Evolutionary conservation across 164 flowering plant species (phyloP).

Genomic region (Stephania japonica): DNA sequence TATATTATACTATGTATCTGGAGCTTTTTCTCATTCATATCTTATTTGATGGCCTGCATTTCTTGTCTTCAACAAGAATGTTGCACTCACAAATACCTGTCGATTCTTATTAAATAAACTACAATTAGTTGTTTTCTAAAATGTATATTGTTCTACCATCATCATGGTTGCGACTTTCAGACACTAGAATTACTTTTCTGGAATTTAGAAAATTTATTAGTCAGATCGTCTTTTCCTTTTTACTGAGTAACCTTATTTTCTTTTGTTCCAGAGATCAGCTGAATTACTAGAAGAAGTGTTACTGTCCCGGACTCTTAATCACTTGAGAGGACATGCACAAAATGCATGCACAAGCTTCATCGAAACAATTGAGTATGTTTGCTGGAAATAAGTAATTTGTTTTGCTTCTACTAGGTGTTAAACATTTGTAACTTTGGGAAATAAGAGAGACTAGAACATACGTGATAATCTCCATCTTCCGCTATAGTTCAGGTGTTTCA

Average conservation of each 20-base stretch:
- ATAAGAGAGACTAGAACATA: background rate
- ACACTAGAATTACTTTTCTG: background rate
- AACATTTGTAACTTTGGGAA: background rate
- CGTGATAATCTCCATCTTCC: background rate
- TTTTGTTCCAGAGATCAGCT: conserved; percentile 57
- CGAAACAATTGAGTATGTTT: conserved; percentile 67
- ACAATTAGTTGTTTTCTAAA: background rate
- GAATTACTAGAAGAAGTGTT: conserved; percentile 93
- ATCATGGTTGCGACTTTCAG: background rate
- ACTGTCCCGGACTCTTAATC: conserved; percentile 68
- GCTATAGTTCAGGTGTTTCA: background rate
- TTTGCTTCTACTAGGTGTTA: background rate
- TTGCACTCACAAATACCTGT: background rate
- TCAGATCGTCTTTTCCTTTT: background rate
- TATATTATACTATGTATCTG: background rate
- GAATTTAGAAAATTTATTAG: background rate
- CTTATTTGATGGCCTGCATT: background rate
- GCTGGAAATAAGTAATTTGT: conserved; percentile 6
- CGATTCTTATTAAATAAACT: background rate
- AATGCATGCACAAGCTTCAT: conserved; percentile 74
- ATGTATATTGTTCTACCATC: background rate
- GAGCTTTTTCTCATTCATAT: background rate
- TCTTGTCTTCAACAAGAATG: background rate
- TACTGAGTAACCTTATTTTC: conserved; percentile 6
- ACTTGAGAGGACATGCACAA: conserved; percentile 39